A percentile compares a stretch with the other conserved stretches of the same genome.
Conservation (phyloP, 768 basidiomycete species). For the Mycena kentingensis region DNA sequence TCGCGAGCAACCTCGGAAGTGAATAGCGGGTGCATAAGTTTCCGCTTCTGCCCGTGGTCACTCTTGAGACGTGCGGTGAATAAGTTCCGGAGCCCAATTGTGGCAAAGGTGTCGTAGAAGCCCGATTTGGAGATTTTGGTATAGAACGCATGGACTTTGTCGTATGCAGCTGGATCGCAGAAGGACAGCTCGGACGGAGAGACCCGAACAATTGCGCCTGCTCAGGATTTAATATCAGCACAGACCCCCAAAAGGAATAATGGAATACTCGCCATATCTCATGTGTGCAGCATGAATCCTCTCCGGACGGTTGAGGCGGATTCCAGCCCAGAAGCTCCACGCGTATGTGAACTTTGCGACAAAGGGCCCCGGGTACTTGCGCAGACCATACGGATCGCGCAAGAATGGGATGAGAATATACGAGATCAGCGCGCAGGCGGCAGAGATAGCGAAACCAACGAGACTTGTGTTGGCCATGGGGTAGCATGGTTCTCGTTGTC, state of each 20-base stretch:
- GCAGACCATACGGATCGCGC: constrained; percentile 42
- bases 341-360: constrained; percentile 50
- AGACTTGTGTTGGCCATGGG: too few relatives aligned
- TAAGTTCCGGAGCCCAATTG: constrained; percentile 37
- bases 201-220: constrained; percentile 46
- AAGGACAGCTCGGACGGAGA: constrained; percentile 53
- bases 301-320: constrained; percentile 50
- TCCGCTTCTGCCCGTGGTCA: constrained; percentile 66
- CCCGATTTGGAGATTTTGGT: constrained; percentile 52
- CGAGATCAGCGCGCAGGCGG: too few relatives aligned
- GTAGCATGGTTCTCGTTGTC: too few relatives aligned
- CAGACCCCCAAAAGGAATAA: not conserved
- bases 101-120: constrained; percentile 53
- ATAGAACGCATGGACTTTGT: constrained; percentile 59
- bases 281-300: constrained; percentile 53
- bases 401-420: constrained; percentile 31
- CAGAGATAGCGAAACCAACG: not conserved
- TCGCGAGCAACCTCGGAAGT: constrained; percentile 59
- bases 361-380: constrained; percentile 45
- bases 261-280: constrained; percentile 45
- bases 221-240: not conserved
- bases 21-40: constrained; percentile 63
- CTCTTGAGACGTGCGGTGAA: constrained; percentile 50
- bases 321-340: constrained; percentile 52
- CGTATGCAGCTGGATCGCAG: constrained; percentile 54